These are phyloP conservation scores for Bipolaris cookei DNA, from an alignment of 2,329 filamentous ascomycete genomes.

Conservation along the genomic window DNA sequence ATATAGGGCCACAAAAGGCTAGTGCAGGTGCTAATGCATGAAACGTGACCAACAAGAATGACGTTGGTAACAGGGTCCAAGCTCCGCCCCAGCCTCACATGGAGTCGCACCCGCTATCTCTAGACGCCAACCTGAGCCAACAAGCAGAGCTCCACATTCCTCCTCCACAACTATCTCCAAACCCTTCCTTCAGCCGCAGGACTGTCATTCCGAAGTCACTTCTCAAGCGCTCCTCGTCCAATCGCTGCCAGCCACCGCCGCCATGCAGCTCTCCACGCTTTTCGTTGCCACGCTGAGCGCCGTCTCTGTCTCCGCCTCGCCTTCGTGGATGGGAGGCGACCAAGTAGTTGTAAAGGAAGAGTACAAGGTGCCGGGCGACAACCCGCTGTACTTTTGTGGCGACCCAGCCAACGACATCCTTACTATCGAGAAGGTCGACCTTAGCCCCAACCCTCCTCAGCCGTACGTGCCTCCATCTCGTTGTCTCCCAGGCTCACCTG, in stretches of 20 bases:
- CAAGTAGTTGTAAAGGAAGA: conserved; percentile 60
- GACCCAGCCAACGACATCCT: conserved; percentile 74
- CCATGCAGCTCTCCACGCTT: conserved; percentile 46
- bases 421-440: conserved; percentile 77
- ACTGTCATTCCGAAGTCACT: neutral
- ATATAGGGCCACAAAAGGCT: neutral
- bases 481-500: neutral
- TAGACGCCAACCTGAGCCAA: conserved; percentile 15
- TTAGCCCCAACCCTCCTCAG: conserved; percentile 83
- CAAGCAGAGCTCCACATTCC: conserved; percentile 14
- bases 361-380: conserved; percentile 78
- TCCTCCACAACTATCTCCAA: conserved; percentile 5
- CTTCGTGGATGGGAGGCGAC: conserved; percentile 51
- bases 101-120: conserved; percentile 8
- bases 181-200: neutral
- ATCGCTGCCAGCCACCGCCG: conserved; percentile 10
- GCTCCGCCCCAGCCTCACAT: conserved; percentile 13
- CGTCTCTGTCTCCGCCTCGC: conserved; percentile 50
- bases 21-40: conserved; percentile 1
- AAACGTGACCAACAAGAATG: conserved; percentile 15
- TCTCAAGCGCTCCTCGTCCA: neutral
- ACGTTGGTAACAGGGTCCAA: conserved; percentile 14
- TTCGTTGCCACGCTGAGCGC: conserved; percentile 54
- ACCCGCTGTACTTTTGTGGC: conserved; percentile 80
- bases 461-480: conserved; percentile 66